A percentile compares a stretch with the other conserved stretches of the same genome.
phyloP scores from a whole-genome alignment of 2,329 filamentous ascomycete genomes.

The Grosmannia serpens region DNA sequence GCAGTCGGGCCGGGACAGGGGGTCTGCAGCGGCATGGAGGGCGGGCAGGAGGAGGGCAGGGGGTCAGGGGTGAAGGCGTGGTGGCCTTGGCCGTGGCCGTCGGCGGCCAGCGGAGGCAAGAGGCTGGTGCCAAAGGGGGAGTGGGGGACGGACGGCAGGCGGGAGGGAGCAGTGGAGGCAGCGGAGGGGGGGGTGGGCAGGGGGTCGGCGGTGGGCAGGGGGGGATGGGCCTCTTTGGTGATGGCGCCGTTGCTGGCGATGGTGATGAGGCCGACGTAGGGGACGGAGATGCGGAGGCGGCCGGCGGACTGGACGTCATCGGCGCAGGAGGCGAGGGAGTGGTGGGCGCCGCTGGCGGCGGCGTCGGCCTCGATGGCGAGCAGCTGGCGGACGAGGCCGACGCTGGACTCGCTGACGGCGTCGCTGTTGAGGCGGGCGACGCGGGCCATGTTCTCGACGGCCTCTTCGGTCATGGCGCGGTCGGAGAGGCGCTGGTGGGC shows the following conservation, averaged over 20 bases:
- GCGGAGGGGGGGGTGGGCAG: neutral
- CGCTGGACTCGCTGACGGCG: constrained; percentile 18
- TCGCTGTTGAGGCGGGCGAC: constrained; percentile 19
- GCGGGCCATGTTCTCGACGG: constrained; percentile 22
- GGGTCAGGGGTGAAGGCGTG: neutral
- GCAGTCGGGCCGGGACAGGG: constrained; percentile 12
- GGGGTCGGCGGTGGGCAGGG: neutral
- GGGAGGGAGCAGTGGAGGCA: neutral
- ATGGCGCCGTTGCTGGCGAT: constrained; percentile 16
- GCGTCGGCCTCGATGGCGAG: constrained; percentile 21
- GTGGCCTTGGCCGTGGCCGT: neutral
- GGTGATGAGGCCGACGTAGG: constrained; percentile 29
- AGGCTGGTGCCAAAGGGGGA: neutral
- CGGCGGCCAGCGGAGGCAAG: neutral
- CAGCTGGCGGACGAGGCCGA: constrained; percentile 19
- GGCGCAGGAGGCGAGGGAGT: neutral
- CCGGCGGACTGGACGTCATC: neutral
- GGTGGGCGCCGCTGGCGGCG: constrained; percentile 10
- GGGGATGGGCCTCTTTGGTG: constrained; percentile 3
- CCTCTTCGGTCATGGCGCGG: constrained; percentile 26
- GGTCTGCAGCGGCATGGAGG: neutral
- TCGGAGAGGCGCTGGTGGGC: constrained; percentile 27
- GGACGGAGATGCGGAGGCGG: constrained; percentile 24
- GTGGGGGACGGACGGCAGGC: too few relatives aligned
- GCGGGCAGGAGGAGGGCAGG: neutral